These are phyloP conservation scores for Pichia cactophila DNA, from an alignment of 1,139 yeast genomes.

Conservation along the genomic window DNA sequence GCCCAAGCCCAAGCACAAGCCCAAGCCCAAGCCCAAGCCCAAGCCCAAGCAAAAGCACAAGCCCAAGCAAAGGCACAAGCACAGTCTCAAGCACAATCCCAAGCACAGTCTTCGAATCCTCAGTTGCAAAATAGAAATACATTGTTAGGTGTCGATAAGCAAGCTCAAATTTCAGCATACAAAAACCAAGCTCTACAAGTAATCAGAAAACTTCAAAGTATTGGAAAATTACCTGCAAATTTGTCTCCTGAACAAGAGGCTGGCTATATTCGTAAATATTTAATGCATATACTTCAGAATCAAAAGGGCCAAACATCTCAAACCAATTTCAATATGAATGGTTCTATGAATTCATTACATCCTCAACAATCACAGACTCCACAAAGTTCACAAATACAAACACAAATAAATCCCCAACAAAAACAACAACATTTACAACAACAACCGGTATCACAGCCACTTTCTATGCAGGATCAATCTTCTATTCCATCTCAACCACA, in stretches of 20 bases:
- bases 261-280: slow-evolving; percentile 33
- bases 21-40: slow-evolving; percentile 15
- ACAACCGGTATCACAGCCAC: slow-evolving; percentile 16
- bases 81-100: slow-evolving; percentile 11
- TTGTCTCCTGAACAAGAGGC: slow-evolving; percentile 33
- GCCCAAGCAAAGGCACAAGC: slow-evolving; percentile 20
- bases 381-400: slow-evolving; percentile 12
- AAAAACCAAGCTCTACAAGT: slow-evolving; percentile 31
- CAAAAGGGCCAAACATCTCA: slow-evolving; percentile 6
- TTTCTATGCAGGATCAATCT: not conserved
- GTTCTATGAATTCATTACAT: not conserved
- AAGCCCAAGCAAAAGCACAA: slow-evolving; percentile 12
- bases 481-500: not conserved
- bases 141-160: slow-evolving; percentile 8
- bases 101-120: slow-evolving; percentile 4
- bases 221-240: slow-evolving; percentile 29
- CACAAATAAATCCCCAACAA: slow-evolving; percentile 9
- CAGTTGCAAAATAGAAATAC: not conserved
- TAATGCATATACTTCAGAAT: slow-evolving; percentile 22
- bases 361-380: slow-evolving; percentile 15
- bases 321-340: not conserved
- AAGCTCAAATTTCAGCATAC: slow-evolving; percentile 28
- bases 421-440: slow-evolving; percentile 12
- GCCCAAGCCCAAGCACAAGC: slow-evolving; percentile 9
- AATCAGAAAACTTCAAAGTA: slow-evolving; percentile 30